phyloP scores from a whole-genome alignment of 1,139 yeast genomes.

The Yamadazyma taylorii region DNA sequence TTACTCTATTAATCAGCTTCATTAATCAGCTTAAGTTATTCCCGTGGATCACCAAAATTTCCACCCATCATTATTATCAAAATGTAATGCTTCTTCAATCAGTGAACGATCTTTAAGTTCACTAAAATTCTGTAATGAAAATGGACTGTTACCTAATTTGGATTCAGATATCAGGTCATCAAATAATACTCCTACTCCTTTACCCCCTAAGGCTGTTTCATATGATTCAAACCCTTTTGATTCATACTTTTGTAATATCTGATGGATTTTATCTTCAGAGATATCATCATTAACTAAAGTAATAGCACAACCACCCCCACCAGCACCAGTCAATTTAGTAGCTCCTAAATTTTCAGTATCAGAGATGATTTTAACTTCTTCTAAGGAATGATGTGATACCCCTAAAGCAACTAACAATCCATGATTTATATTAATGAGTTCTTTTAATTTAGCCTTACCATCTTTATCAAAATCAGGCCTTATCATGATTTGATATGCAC shows the following conservation, averaged over 20 bases:
- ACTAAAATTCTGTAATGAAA: constrained; percentile 38
- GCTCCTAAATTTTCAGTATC: constrained; percentile 70
- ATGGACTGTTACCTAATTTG: constrained; percentile 12
- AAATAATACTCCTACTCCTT: constrained; percentile 68
- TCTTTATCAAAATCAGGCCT: constrained; percentile 49
- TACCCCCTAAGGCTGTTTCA: constrained; percentile 83
- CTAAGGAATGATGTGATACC: constrained; percentile 89
- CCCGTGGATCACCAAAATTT: constrained; percentile 72
- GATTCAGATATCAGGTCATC: constrained; percentile 14
- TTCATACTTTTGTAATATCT: constrained; percentile 38
- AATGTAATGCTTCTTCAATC: constrained; percentile 49
- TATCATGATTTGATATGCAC: constrained; percentile 64
- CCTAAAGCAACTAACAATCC: constrained; percentile 85
- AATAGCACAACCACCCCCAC: constrained; percentile 99
- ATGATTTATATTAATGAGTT: constrained; percentile 81
- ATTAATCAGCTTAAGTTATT: too few species aligned
- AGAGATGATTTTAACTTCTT: constrained; percentile 62
- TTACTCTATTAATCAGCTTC: background rate
- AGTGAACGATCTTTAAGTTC: constrained; percentile 40
- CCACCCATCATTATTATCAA: constrained; percentile 48
- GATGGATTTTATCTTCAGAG: constrained; percentile 26
- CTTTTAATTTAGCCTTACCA: constrained; percentile 50
- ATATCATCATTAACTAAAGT: constrained; percentile 65
- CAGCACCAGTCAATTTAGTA: constrained; percentile 96
- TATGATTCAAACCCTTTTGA: constrained; percentile 70